Evolutionary conservation across 2,329 filamentous ascomycete genomes (phyloP).

Genomic region (Penicillium sp.): DNA sequence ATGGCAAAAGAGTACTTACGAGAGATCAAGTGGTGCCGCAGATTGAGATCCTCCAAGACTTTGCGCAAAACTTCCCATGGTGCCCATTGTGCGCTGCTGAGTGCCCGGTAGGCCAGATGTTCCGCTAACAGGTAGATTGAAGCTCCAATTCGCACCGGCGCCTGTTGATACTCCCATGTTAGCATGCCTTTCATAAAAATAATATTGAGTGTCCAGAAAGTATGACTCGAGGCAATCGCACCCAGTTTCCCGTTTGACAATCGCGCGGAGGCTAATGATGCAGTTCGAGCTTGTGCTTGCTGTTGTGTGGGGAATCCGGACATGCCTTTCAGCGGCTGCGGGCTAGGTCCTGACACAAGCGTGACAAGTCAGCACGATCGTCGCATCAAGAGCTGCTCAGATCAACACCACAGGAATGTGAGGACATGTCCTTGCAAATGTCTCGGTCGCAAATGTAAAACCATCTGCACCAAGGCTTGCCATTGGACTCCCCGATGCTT

Average conservation of each 20-base stretch:
- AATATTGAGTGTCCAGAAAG: background rate
- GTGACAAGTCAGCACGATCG: slow-evolving; percentile 21
- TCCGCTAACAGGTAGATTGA: slow-evolving; percentile 54
- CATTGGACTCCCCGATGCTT: slow-evolving; percentile 20
- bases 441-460: slow-evolving; percentile 27
- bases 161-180: slow-evolving; percentile 38
- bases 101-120: slow-evolving; percentile 51
- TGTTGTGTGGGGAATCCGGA: slow-evolving; percentile 55
- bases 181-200: slow-evolving; percentile 19
- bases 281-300: slow-evolving; percentile 47
- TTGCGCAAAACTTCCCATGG: slow-evolving; percentile 56
- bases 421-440: slow-evolving; percentile 13
- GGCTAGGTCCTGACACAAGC: slow-evolving; percentile 44
- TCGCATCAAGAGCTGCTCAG: slow-evolving; percentile 15
- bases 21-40: slow-evolving; percentile 54
- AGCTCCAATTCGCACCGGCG: slow-evolving; percentile 57
- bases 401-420: slow-evolving; percentile 15
- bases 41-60: slow-evolving; percentile 55
- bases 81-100: slow-evolving; percentile 52
- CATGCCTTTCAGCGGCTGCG: slow-evolving; percentile 53
- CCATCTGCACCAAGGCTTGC: slow-evolving; percentile 15
- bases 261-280: slow-evolving; percentile 48
- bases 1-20: slow-evolving; percentile 46
- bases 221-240: slow-evolving; percentile 30
- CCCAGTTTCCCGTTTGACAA: slow-evolving; percentile 56